A percentile compares a stretch with the other conserved stretches of the same genome.
Evolutionary conservation across 2,329 filamentous ascomycete genomes (phyloP).

Genomic region (Neophaeococcomyces mojaviensis): DNA sequence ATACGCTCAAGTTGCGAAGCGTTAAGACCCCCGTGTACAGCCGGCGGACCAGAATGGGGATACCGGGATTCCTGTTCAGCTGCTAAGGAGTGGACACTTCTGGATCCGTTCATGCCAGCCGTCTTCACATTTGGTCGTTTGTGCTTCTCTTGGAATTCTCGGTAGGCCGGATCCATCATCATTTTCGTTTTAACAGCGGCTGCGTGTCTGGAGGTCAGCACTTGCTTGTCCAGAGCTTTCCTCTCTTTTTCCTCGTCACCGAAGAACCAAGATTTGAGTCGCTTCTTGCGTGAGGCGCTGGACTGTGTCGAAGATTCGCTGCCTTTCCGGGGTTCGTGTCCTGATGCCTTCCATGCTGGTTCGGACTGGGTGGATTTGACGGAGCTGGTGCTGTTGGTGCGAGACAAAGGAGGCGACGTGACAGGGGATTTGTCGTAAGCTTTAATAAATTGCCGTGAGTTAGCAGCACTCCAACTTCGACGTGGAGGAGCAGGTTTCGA

Average conservation of each 20-base stretch:
- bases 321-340: neutral
- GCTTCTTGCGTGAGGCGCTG: neutral
- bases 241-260: slow-evolving; percentile 2
- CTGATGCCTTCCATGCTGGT: neutral
- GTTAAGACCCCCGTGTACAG: slow-evolving; percentile 10
- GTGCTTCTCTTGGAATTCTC: slow-evolving; percentile 2
- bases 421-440: slow-evolving; percentile 2
- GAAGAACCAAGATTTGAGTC: neutral
- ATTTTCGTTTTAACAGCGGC: slow-evolving; percentile 5
- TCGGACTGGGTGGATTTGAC: slow-evolving; percentile 3
- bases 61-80: slow-evolving; percentile 14
- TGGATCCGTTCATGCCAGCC: neutral
- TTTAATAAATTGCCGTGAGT: neutral
- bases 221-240: neutral
- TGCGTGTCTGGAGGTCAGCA: neutral
- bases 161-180: slow-evolving; percentile 4
- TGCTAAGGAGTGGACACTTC: slow-evolving; percentile 9
- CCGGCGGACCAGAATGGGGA: slow-evolving; percentile 20
- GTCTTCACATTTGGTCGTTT: slow-evolving; percentile 5
- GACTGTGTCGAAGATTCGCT: neutral
- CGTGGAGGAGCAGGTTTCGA: neutral
- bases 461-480: neutral
- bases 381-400: slow-evolving; percentile 7
- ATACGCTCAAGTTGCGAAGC: slow-evolving; percentile 16
- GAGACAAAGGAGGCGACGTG: neutral